Conservation (phyloP, 1,284 basidiomycete species). For the Apiotrichum porosum region DNA sequence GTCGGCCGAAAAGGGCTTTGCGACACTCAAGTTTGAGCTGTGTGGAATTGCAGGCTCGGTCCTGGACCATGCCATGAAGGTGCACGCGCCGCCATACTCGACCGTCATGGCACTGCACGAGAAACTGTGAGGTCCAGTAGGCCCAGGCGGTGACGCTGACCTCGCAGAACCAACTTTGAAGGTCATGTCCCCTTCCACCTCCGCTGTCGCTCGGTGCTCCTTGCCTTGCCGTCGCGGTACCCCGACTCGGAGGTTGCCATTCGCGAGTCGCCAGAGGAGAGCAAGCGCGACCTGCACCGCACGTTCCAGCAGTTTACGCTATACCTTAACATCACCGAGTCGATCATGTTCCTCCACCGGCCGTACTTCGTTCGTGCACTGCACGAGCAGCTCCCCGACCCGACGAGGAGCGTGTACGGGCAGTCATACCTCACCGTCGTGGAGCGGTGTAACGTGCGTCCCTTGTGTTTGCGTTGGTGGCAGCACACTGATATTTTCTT, state of each 20-base stretch:
- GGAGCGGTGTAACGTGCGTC: slow-evolving; percentile 29
- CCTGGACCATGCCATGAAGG: slow-evolving; percentile 12
- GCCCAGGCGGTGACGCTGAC: slow-evolving; percentile 2
- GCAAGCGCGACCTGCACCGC: slow-evolving; percentile 15
- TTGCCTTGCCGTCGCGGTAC: slow-evolving; percentile 18
- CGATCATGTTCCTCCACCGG: slow-evolving; percentile 25
- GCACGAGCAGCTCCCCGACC: slow-evolving; percentile 17
- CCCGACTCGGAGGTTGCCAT: slow-evolving; percentile 13
- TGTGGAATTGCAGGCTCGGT: slow-evolving; percentile 3
- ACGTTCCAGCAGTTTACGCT: slow-evolving; percentile 25
- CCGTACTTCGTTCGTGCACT: slow-evolving; percentile 30
- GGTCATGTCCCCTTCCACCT: slow-evolving; percentile 16
- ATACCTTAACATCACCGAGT: slow-evolving; percentile 25
- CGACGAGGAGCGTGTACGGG: slow-evolving; percentile 15
- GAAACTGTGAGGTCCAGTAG: slow-evolving; percentile 4
- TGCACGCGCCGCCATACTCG: slow-evolving; percentile 9
- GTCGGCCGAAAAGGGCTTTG: slow-evolving; percentile 4
- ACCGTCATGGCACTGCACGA: slow-evolving; percentile 15
- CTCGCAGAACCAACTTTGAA: slow-evolving; percentile 19
- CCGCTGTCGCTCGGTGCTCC: slow-evolving; percentile 21
- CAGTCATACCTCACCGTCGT: slow-evolving; percentile 25
- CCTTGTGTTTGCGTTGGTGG: neutral
- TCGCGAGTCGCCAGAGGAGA: slow-evolving; percentile 13
- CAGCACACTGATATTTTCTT: slow-evolving; percentile 9
- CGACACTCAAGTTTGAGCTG: slow-evolving; percentile 25